Conservation (phyloP, 2,329 filamentous ascomycete species). For the Microthyrium microscopicum region DNA sequence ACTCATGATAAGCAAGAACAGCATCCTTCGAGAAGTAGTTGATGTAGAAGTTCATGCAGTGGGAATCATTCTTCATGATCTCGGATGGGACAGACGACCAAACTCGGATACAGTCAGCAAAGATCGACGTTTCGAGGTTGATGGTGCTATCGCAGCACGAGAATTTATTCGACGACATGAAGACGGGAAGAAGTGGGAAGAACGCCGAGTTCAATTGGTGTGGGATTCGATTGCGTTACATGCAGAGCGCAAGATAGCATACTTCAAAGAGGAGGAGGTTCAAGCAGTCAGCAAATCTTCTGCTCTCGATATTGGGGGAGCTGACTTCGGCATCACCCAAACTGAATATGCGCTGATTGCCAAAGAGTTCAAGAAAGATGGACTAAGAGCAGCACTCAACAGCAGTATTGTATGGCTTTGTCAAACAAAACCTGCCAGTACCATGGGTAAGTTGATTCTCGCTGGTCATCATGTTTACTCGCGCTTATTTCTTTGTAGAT, state of each 20-base stretch:
- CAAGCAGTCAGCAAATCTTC: slow-evolving; percentile 21
- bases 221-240: slow-evolving; percentile 35
- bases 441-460: slow-evolving; percentile 9
- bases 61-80: slow-evolving; percentile 25
- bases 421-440: slow-evolving; percentile 23
- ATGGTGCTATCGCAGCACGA: slow-evolving; percentile 29
- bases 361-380: slow-evolving; percentile 19
- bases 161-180: slow-evolving; percentile 13
- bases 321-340: slow-evolving; percentile 15
- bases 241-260: slow-evolving; percentile 20
- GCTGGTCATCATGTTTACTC: too few species aligned
- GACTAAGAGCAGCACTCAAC: slow-evolving; percentile 20
- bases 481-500: background rate
- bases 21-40: slow-evolving; percentile 15
- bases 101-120: slow-evolving; percentile 20
- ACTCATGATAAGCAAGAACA: slow-evolving; percentile 18
- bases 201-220: slow-evolving; percentile 27
- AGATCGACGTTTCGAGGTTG: slow-evolving; percentile 35
- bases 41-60: slow-evolving; percentile 25
- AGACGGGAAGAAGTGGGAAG: slow-evolving; percentile 19
- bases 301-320: slow-evolving; percentile 23
- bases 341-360: slow-evolving; percentile 19
- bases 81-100: slow-evolving; percentile 27
- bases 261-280: slow-evolving; percentile 28
- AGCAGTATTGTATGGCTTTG: slow-evolving; percentile 24